Base-by-base conservation (phyloP, 768 basidiomycete species). In the Psilocybe azurescens region DNA sequence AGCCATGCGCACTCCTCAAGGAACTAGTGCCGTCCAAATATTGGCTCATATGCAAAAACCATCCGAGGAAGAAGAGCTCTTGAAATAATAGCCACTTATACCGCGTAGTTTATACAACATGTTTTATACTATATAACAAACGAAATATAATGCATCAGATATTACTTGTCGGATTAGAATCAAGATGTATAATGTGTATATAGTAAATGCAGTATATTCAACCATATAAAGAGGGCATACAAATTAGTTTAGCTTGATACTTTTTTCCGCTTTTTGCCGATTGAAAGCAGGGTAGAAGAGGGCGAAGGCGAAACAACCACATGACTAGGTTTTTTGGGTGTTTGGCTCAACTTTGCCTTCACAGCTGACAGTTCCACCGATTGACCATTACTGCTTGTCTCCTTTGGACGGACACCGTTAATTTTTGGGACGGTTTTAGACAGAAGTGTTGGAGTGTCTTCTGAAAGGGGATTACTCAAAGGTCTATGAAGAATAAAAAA, bases 191-290 rank as follows among this genome's bases (percentile, higher is more conserved):
- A 36, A 38, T 59, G 49, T 59, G 28, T 9, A 3, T 3, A 16
- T 20, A 30, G 28, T 30, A 33, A 16, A n/a, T 18, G 9, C 36
- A 13, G 29, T 38, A 53, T 53, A 59, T n/a, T 8, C 5, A 50
- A 28, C 11, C 32, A 38, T 28, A 59, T 52, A 52, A 38, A 39
- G 50, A 18, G 11, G 52, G 41, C 28, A 28, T 51, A 47, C 30
- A 46, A 59, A 8, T 7, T 30, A 56, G 48, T 55, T 61, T 57
- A 64, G 49, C 52, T 59, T 41, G 58, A 61, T 7, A 77, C 77
- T 68, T 84, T 86, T 76, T 86, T 87, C 62, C 86, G 79, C 70
- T 88, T 88, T 73, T 80, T 84, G 29, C 84, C 82, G 58, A 79
- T 80, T 38, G 73, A 69, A 18, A 73, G 47, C 20, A 72, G 58